Conservation (phyloP, 495 filamentous ascomycete species). For the Lasiosphaeria ovina region DNA sequence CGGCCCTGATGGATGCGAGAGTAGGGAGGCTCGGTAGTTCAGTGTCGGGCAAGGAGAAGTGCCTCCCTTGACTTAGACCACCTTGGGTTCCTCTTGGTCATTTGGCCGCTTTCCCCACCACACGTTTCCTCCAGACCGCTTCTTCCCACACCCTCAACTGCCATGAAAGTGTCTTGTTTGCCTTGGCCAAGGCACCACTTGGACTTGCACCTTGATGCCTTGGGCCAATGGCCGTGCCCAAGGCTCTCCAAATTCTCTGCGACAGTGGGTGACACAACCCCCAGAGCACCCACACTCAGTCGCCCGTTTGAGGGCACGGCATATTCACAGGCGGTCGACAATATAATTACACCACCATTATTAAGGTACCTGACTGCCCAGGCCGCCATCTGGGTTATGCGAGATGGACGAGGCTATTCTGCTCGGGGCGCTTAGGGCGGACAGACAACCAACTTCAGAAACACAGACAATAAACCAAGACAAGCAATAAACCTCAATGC, state of each 20-base stretch:
- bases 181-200: background rate
- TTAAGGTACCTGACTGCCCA: background rate
- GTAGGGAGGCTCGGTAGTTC: background rate
- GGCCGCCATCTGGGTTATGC: background rate
- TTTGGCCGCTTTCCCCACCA: constrained; percentile 1
- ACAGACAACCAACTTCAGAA: background rate
- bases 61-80: background rate
- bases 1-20: background rate
- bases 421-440: background rate
- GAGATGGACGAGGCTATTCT: background rate
- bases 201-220: background rate
- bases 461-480: background rate
- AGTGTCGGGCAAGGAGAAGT: background rate
- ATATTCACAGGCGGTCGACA: background rate
- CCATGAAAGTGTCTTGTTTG: background rate
- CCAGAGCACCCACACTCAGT: background rate
- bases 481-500: background rate
- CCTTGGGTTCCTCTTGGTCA: background rate
- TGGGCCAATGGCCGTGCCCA: background rate
- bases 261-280: background rate
- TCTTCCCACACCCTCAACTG: constrained; percentile 1
- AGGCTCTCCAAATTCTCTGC: background rate
- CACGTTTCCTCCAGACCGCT: background rate
- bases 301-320: background rate
- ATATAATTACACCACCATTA: background rate